Evolutionary conservation across 768 basidiomycete species (phyloP), one percentile per base, ranked within the genome.

Genomic region (Termitomyces sp.): DNA sequence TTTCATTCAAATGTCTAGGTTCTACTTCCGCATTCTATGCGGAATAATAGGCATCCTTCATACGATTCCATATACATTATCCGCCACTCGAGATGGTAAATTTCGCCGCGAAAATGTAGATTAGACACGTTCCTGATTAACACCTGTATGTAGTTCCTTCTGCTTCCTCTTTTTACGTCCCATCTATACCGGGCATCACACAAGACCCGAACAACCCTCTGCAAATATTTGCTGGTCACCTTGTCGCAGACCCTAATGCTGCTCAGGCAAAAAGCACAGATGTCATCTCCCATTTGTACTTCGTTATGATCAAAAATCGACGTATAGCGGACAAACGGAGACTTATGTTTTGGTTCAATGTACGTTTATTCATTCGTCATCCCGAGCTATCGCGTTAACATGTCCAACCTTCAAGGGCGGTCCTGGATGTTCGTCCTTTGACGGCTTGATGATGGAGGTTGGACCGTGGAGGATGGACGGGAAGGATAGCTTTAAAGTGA

Each of bases 401-500:
- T 53, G 20, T 63, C 52, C 29, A 46, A 49, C 11, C 32, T 63
- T 63, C 17, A 67, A 96, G 93, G 95, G 94, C 20, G 96, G 96
- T 1, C 96, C 96, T 20, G 97, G 97, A 34, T 98, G 97, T 73
- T 97, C 95, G 0, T 94, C 92, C 1, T 98, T 98, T 70, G 96
- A 98, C 68, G 96, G 96, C 2, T 81, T 95, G 17, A 90, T 98
- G 89, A 96, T 98, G 94, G 96, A 98, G 68, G 81, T 96, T n/a
- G 96, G 96, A 0, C 96, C 96, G 4, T 96, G 94, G 86, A 84
- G 84, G 65, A 75, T 88, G 74, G 89, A 93, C 68, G 83, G 86
- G 56, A 77, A 85, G 15, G 87, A 91, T 59, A 83, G 88, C 4
- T 82, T 96, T 63, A 84, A 83, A 67, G 81, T 86, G 20, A 77